These are phyloP conservation scores for Mycena vulgaris DNA, from an alignment of 768 basidiomycete genomes.

Conservation along the genomic window DNA sequence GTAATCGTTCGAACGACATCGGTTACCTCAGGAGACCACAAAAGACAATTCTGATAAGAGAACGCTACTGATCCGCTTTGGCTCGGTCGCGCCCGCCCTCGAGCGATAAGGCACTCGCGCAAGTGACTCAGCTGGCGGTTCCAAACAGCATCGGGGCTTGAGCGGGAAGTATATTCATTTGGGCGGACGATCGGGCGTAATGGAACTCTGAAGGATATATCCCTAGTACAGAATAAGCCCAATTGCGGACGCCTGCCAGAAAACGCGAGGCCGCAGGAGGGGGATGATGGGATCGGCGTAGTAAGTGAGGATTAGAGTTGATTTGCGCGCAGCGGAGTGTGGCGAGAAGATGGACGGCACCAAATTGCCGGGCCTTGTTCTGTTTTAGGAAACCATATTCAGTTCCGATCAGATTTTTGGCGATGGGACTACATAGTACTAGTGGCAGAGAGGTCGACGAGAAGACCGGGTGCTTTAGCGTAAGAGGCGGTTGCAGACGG, in stretches of 20 bases:
- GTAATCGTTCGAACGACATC: conserved; percentile 24
- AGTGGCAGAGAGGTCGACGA: not conserved
- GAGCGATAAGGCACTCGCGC: conserved; percentile 13
- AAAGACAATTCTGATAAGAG: conserved; percentile 29
- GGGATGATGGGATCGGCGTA: conserved; percentile 33
- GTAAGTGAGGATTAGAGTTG: conserved; percentile 21
- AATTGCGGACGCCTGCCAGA: conserved; percentile 26
- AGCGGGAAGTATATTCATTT: conserved; percentile 27
- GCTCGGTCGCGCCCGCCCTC: conserved; percentile 12
- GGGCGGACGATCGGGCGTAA: conserved; percentile 25
- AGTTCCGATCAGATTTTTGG: not conserved
- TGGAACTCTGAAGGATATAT: conserved; percentile 10
- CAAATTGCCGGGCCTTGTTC: conserved; percentile 29
- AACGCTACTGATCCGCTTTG: conserved; percentile 26
- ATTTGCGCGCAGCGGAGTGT: conserved; percentile 17
- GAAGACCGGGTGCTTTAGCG: not conserved
- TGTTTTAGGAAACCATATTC: conserved; percentile 15
- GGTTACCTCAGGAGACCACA: conserved; percentile 33
- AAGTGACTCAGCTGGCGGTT: conserved; percentile 28
- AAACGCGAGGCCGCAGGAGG: conserved; percentile 34
- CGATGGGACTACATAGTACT: not conserved
- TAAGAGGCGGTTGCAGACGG: conserved; percentile 7
- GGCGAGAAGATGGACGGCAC: conserved; percentile 18
- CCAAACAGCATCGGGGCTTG: conserved; percentile 31
- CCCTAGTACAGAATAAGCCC: conserved; percentile 8